Conservation (phyloP, 169 alveolate genomes). For the Plasmodium chabaudi region DNA sequence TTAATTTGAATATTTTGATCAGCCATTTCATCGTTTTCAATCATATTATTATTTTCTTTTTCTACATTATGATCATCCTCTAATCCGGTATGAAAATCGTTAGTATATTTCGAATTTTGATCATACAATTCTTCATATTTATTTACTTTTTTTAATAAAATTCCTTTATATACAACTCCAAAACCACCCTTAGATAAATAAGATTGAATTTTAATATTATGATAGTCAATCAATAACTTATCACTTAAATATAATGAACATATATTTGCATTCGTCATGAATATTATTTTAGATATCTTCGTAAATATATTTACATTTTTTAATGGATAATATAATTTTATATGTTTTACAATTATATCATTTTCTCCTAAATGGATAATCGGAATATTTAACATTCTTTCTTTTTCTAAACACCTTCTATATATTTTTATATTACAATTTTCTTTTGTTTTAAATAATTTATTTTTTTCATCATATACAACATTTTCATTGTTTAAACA, state of each 20-base stretch:
- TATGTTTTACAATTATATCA: conserved; percentile 55
- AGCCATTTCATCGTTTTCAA: too few relatives aligned
- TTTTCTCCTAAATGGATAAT: conserved; percentile 67
- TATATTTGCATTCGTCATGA: conserved; percentile 57
- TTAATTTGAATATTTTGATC: too few relatives aligned
- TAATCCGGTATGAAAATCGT: not conserved
- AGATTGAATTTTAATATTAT: conserved; percentile 37
- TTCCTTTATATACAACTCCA: conserved; percentile 68
- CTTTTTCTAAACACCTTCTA: conserved; percentile 61
- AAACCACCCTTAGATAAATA: conserved; percentile 67
- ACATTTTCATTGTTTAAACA: conserved; percentile 64
- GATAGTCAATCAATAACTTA: conserved; percentile 34
- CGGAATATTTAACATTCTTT: conserved; percentile 37
- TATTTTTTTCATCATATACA: conserved; percentile 45
- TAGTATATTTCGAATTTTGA: too few relatives aligned
- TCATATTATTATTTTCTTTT: not conserved
- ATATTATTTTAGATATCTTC: conserved; percentile 49
- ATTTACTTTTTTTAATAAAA: conserved; percentile 18
- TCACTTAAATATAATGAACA: conserved; percentile 48
- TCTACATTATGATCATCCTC: not conserved
- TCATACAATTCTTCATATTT: not conserved
- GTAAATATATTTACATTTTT: conserved; percentile 56
- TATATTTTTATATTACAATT: conserved; percentile 60
- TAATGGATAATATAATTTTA: conserved; percentile 60
- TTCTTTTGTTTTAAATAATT: conserved; percentile 65